Evolutionary conservation across 2,329 filamentous ascomycete genomes (phyloP).

Genomic region (Ophiosphaerella korrae): DNA sequence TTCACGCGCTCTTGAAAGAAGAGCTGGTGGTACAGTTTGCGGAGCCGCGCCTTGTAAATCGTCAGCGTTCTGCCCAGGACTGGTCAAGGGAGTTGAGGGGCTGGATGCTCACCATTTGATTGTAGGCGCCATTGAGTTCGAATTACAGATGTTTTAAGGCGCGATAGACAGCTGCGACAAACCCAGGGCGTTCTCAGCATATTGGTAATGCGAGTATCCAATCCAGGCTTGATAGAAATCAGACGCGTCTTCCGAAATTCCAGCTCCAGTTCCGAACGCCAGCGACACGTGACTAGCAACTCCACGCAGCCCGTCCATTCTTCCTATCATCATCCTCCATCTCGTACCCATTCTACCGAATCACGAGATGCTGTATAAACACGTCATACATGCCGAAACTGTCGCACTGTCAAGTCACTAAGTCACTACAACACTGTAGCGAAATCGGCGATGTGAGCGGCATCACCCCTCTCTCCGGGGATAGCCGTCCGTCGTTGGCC

Average conservation of each 20-base stretch:
- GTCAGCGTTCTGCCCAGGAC: constrained; percentile 9
- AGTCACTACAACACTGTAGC: constrained; percentile 23
- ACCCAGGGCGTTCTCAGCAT: constrained; percentile 52
- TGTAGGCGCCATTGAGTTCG: constrained; percentile 36
- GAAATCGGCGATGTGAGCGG: constrained; percentile 33
- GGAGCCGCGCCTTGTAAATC: constrained; percentile 21
- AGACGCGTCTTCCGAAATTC: constrained; percentile 30
- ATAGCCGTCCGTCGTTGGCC: constrained; percentile 29
- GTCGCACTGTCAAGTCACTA: constrained; percentile 17
- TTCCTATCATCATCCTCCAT: not conserved
- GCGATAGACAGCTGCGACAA: constrained; percentile 55
- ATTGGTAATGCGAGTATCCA: constrained; percentile 9
- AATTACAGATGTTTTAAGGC: constrained; percentile 41
- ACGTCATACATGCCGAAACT: constrained; percentile 12
- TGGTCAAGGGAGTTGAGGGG: not conserved
- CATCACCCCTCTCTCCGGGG: constrained; percentile 32
- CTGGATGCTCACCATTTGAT: constrained; percentile 25
- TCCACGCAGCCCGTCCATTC: not conserved
- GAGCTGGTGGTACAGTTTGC: constrained; percentile 56
- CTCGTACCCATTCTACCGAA: constrained; percentile 19
- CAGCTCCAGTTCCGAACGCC: constrained; percentile 23
- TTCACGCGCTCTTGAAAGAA: constrained; percentile 61
- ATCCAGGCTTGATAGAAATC: constrained; percentile 12
- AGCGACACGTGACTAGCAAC: constrained; percentile 31
- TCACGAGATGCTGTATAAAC: not conserved